phyloP scores from a whole-genome alignment of 2,329 filamentous ascomycete species.

The Sarocladium kiliense region DNA sequence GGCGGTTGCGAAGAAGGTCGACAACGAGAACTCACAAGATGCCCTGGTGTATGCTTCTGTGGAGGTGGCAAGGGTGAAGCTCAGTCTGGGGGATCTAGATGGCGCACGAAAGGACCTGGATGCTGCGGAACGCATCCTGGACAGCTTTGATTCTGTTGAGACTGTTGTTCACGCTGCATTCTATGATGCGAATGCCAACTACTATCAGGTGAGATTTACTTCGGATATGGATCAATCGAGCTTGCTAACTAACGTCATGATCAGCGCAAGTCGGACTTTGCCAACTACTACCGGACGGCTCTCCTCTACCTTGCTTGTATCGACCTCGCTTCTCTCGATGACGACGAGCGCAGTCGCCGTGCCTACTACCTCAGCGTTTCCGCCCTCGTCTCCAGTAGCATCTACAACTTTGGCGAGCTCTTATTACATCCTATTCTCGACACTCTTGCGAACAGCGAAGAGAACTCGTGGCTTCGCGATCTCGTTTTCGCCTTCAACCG shows the following conservation, averaged over 20 bases:
- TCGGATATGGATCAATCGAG: background rate
- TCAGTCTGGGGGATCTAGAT: conserved; percentile 73
- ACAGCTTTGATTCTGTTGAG: conserved; percentile 91
- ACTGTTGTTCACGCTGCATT: conserved; percentile 93
- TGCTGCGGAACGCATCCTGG: conserved; percentile 79
- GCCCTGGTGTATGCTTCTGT: conserved; percentile 92
- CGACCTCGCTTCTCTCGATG: conserved; percentile 68
- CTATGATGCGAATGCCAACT: conserved; percentile 91
- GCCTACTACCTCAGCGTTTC: conserved; percentile 92
- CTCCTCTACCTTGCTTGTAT: conserved; percentile 97
- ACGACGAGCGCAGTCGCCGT: conserved; percentile 70
- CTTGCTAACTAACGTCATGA: conserved; percentile 28
- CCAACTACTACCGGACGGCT: conserved; percentile 94
- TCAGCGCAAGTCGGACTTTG: conserved; percentile 80
- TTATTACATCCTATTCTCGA: conserved; percentile 94
- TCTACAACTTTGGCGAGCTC: conserved; percentile 99
- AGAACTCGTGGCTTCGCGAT: conserved; percentile 83
- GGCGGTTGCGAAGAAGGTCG: conserved; percentile 78
- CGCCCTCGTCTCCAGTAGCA: conserved; percentile 86
- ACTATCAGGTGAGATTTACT: conserved; percentile 63
- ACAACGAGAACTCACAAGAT: conserved; percentile 90
- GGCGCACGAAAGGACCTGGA: conserved; percentile 83
- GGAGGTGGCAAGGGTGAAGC: conserved; percentile 81
- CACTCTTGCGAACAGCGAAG: conserved; percentile 62
- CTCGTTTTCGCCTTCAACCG: conserved; percentile 98